A percentile compares a stretch with the other conserved stretches of the same genome.
These are phyloP conservation scores for Rutstroemia sp. DNA, from an alignment of 2,329 filamentous ascomycete species.

Conservation along the genomic window DNA sequence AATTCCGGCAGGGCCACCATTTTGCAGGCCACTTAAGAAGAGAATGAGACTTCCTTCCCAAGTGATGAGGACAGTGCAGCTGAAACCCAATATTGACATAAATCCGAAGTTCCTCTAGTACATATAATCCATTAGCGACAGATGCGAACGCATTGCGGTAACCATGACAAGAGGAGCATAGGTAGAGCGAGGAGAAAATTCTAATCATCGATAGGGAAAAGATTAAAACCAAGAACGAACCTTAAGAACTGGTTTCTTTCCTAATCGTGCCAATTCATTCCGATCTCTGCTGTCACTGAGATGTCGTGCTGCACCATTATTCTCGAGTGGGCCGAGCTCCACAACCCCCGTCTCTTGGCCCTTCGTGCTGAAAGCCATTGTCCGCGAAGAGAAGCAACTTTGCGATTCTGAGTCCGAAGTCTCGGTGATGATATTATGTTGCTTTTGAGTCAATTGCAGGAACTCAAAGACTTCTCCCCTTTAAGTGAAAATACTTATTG, in stretches of 20 bases:
- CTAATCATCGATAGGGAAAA: background rate
- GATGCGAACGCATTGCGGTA: background rate
- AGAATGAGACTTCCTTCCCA: constrained; percentile 29
- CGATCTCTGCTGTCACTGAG: background rate
- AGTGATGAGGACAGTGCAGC: constrained; percentile 35
- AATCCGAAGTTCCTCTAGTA: constrained; percentile 34
- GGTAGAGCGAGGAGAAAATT: background rate
- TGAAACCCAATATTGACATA: constrained; percentile 35
- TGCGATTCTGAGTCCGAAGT: background rate
- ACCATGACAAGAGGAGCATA: background rate
- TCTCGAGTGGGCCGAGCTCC: background rate
- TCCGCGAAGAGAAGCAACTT: background rate
- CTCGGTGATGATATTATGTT: no score
- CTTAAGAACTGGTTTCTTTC: constrained; percentile 5
- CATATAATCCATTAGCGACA: background rate
- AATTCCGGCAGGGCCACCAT: constrained; percentile 25
- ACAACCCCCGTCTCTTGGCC: background rate
- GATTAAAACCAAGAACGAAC: background rate
- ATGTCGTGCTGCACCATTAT: background rate
- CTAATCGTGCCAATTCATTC: background rate
- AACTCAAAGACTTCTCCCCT: background rate
- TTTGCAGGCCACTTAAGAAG: constrained; percentile 1
- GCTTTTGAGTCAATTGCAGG: no score
- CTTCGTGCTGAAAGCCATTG: background rate
- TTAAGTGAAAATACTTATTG: background rate